A percentile compares a stretch with the other conserved stretches of the same genome.
These are phyloP conservation scores for Tetradesmus obliquus DNA, from an alignment of 139 green algal genomes.

Conservation along the genomic window DNA sequence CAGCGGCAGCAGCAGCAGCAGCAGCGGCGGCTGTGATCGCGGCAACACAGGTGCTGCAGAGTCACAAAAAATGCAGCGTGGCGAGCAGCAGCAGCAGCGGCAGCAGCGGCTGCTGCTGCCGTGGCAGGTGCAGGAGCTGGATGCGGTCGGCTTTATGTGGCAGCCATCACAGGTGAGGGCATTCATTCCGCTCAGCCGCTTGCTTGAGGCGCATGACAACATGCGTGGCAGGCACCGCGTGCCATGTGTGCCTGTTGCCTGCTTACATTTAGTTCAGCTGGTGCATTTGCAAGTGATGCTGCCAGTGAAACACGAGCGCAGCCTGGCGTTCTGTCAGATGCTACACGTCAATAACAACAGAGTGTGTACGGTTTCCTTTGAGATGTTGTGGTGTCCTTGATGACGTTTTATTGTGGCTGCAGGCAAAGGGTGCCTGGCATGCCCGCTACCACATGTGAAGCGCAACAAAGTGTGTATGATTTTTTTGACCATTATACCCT, in stretches of 20 bases:
- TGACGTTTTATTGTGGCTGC: neutral
- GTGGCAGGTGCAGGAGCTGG: neutral
- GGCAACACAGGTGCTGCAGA: neutral
- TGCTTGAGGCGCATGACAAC: no score
- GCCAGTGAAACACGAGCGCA: no score
- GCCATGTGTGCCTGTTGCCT: no score
- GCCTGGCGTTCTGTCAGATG: no score
- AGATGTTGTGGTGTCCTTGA: neutral
- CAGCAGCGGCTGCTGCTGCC: constrained; percentile 1
- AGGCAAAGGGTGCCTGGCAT: constrained; percentile 1
- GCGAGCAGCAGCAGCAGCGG: neutral
- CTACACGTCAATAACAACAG: no score
- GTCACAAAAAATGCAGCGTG: neutral
- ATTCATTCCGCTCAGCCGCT: neutral
- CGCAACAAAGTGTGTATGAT: no score
- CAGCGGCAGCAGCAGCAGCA: neutral
- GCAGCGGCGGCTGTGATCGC: neutral
- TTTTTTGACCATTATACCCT: no score
- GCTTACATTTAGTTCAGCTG: no score
- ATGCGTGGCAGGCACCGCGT: no score
- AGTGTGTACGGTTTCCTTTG: no score
- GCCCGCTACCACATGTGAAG: neutral
- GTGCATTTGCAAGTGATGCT: no score
- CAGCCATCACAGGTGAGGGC: neutral
- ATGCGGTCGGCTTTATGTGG: constrained; percentile 21